Evolutionary conservation across 1,284 basidiomycete genomes (phyloP).

Genomic region (Sporisorium iseilematis-ciliati): DNA sequence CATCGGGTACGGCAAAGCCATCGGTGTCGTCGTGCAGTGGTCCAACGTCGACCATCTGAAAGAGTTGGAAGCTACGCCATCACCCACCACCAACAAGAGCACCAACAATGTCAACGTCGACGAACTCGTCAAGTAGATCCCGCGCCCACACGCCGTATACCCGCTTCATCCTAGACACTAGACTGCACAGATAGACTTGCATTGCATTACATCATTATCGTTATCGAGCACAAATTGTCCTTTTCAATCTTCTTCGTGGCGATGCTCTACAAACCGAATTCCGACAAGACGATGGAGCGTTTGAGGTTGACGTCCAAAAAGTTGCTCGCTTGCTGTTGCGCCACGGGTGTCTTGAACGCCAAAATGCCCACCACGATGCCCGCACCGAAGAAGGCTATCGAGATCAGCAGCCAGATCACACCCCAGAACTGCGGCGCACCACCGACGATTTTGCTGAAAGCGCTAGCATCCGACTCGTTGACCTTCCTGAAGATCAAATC

Average conservation of each 20-base stretch:
- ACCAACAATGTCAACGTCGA: conserved; percentile 45
- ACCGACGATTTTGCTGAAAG: conserved; percentile 88
- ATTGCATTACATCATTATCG: conserved; percentile 2
- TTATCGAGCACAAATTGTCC: conserved; percentile 11
- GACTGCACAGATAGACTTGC: background rate
- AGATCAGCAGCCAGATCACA: conserved; percentile 86
- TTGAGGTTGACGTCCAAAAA: conserved; percentile 58
- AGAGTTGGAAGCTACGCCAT: conserved; percentile 19
- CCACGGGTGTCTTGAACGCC: conserved; percentile 62
- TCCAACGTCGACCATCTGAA: conserved; percentile 43
- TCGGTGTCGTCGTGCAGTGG: conserved; percentile 36
- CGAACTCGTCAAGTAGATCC: conserved; percentile 41
- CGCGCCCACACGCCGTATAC: background rate
- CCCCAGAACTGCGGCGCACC: conserved; percentile 73
- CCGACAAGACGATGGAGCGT: conserved; percentile 4
- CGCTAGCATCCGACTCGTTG: conserved; percentile 89
- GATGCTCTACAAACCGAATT: conserved; percentile 9
- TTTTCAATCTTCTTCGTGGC: background rate
- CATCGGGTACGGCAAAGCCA: conserved; percentile 36
- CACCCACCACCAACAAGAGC: background rate
- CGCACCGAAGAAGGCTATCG: conserved; percentile 82
- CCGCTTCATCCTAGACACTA: background rate
- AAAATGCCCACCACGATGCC: conserved; percentile 76
- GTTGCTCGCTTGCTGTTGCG: conserved; percentile 53
- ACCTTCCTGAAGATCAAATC: conserved; percentile 80